Evolutionary conservation across 306 rosid species (phyloP), one percentile per base, ranked within the genome.

Genomic region (Dalbergia cochinchinensis): DNA sequence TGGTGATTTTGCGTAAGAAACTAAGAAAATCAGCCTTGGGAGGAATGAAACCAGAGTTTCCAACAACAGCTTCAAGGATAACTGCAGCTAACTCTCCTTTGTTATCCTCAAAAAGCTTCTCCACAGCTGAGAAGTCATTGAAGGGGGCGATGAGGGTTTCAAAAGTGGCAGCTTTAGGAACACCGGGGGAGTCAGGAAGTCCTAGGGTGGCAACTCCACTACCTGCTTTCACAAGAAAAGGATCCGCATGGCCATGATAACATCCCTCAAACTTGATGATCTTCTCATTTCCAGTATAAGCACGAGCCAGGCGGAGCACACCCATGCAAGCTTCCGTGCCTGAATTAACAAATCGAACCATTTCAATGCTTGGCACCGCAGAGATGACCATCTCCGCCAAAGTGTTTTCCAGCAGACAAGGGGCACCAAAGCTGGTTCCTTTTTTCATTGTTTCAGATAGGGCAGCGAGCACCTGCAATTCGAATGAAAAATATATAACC

Each of bases 281-380:
- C 84, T 93, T 95, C 73, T 81, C 87, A 67, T 65, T 89, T 6
- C 96, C 83, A 0, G 99, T 93, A 83, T 35, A 95, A 66, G 99
- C 99, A 41, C 97, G 97, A 15, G 94, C 92, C 22, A 93, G 83
- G 9, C 98, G 98, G 77, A 93, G 96, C 35, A 91, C 93, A 15
- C 94, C 96, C 98, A 95, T 91, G 80, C 99, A 95, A 10, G 99
- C 99, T 86, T 95, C 99, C 1, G 98, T 95, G 16, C 99, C 99
- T 0, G 99, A 95, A 83, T 95, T 95, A 11, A 95, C 99, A 85
- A 93, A 95, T 10, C 98, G 89, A 78, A 95, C 98, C 98, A 95
- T 95, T 82, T 95, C 96, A 37, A 91, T 89, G 89, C 97, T 89
- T 11, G 99, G 98, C 68, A 95, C 97, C 0, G 99, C 97, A 11